Evolutionary conservation across 2,329 filamentous ascomycete genomes (phyloP), one percentile per base, ranked within the genome.

Genomic region (Metarhizium anisopliae): DNA sequence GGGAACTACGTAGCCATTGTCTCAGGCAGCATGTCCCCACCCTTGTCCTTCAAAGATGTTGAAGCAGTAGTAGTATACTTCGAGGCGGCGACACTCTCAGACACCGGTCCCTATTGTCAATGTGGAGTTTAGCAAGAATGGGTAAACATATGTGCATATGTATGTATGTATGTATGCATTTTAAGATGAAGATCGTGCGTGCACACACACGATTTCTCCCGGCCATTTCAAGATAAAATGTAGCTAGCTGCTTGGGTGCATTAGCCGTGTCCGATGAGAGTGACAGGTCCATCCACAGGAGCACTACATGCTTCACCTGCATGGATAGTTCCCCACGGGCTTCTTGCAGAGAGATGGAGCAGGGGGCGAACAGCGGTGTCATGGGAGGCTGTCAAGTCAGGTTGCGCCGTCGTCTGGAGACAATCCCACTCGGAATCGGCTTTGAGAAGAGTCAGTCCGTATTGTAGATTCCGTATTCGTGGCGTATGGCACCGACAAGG

Each of bases 1-100:
- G 47, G 16, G n/a, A 36, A 51, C 30, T 52, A 25, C 25, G 25
- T 25, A 50, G 51, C 54, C 52, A 56, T 14, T 58, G 56, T 59
- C 58, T 59, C 58, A 54, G 56, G 55, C 11, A 5, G 38, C 38
- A 5, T 40, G 13, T 35, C 32, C 32, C 32, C 32, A 11, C 10
- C 32, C 32, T 5, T 35, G 32, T 11, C 25, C 25, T 25, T 25
- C 25, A 8, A 11, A 7, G 32, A 11, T 35, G 32, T 11, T 35
- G 32, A 40, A 40, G 38, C 14, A 40, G 8, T 16, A 40, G 38
- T 2, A 14, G 35, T 36, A 13, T 13, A 36, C 35, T 36, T 10
- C 35, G 5, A 36, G 35, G 5, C 35, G 13, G 38, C 38, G 14
- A 40, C 32, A 35, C 10, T 5, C 32, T 11, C 32, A 35, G 32